phyloP scores from a whole-genome alignment of 306 rosid genomes.

The Benincasa hispida region DNA sequence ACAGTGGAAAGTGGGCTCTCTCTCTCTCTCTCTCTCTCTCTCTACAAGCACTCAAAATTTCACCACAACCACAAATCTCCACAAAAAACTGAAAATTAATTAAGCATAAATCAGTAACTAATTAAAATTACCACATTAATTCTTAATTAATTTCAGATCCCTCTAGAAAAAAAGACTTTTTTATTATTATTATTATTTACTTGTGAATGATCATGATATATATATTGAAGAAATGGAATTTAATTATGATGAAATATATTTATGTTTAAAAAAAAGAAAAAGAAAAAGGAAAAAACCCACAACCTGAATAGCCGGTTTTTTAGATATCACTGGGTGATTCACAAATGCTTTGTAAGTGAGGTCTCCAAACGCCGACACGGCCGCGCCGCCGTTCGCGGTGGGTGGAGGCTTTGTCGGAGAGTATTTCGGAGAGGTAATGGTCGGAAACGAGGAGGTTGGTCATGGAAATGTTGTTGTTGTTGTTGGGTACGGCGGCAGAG shows the following conservation, averaged over 20 bases:
- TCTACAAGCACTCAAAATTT: not conserved
- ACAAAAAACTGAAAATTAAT: not conserved
- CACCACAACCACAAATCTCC: not conserved
- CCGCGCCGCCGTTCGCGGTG: constrained; percentile 73
- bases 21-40: no score
- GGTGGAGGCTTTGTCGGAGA: constrained; percentile 70
- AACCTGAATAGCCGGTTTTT: not conserved
- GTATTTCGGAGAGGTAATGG: constrained; percentile 56
- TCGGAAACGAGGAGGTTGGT: constrained; percentile 21
- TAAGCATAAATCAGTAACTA: not conserved
- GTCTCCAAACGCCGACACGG: constrained; percentile 90
- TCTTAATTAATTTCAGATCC: not conserved
- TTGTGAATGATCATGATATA: not conserved
- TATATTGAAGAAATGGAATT: not conserved
- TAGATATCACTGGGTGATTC: constrained; percentile 18
- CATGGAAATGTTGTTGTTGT: not conserved
- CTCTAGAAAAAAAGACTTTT: not conserved
- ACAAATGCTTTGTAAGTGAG: constrained; percentile 72
- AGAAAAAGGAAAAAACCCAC: not conserved
- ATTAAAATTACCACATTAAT: not conserved
- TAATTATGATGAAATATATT: not conserved
- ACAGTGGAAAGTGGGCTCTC: not conserved
- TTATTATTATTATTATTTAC: not conserved
- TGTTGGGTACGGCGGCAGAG: not conserved
- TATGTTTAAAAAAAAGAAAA: not conserved